Conservation (phyloP, 176 grass and related monocot species). For the Alloteropsis semialata region DNA sequence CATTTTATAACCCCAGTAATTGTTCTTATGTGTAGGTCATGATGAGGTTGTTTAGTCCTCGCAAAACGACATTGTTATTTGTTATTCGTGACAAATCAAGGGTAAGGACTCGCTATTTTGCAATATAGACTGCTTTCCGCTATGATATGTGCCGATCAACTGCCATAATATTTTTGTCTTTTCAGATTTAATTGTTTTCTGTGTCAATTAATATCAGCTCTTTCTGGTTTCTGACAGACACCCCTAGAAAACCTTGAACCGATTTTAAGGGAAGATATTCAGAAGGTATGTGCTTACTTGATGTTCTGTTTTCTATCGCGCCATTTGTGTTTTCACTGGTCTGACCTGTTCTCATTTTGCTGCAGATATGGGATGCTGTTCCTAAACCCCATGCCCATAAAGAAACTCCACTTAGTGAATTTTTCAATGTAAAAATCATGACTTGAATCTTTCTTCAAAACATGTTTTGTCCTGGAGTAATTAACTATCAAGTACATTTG, state of each 20-base stretch:
- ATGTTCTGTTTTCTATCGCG: background rate
- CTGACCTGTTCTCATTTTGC: conserved; percentile 32
- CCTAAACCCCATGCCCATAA: conserved; percentile 90
- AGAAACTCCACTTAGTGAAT: conserved; percentile 93
- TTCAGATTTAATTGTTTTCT: conserved; percentile 20
- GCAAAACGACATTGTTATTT: conserved; percentile 91
- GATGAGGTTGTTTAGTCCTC: conserved; percentile 99
- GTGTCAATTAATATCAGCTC: background rate
- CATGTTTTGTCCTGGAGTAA: conserved; percentile 7
- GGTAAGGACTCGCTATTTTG: conserved; percentile 36
- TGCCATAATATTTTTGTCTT: conserved; percentile 1
- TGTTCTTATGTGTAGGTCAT: conserved; percentile 65
- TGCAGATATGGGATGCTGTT: conserved; percentile 97
- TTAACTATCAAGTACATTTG: conserved; percentile 18
- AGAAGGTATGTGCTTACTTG: conserved; percentile 59
- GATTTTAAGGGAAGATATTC: conserved; percentile 96
- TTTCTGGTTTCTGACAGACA: conserved; percentile 60
- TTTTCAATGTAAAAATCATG: conserved; percentile 76
- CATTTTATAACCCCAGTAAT: background rate
- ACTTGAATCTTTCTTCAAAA: background rate
- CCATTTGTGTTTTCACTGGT: conserved; percentile 11
- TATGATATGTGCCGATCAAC: background rate
- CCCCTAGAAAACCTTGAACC: conserved; percentile 94
- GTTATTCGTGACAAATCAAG: conserved; percentile 98
- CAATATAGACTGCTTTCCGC: conserved; percentile 12